A percentile compares a stretch with the other conserved stretches of the same genome.
Evolutionary conservation across 129 eudicot species (phyloP).

Genomic region (Artemisia tridentata): DNA sequence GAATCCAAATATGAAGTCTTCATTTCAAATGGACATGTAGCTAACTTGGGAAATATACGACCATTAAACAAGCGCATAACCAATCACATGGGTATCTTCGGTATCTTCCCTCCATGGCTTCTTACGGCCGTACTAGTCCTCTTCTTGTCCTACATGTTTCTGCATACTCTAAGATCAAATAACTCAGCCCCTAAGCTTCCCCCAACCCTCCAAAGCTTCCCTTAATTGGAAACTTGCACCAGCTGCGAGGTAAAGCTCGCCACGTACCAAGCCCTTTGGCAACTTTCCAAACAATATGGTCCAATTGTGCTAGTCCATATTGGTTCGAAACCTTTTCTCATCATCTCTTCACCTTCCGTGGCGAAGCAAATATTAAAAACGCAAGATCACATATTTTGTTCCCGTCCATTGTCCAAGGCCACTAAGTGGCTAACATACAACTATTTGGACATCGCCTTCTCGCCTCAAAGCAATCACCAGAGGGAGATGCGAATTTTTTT

Average conservation of each 20-base stretch:
- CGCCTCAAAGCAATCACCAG: conserved; percentile 19
- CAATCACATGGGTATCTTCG: not conserved
- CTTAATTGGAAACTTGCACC: conserved; percentile 29
- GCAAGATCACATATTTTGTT: conserved; percentile 28
- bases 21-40: too few relatives aligned
- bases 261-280: conserved; percentile 22
- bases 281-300: conserved; percentile 28
- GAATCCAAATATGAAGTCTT: too few relatives aligned
- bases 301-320: conserved; percentile 24
- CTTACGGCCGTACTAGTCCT: not conserved
- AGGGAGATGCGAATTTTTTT: conserved; percentile 28
- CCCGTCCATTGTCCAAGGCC: not conserved
- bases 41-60: too few relatives aligned
- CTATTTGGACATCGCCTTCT: conserved; percentile 25
- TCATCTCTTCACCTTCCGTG: conserved; percentile 23
- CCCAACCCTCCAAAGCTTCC: conserved; percentile 29
- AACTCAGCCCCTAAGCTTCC: conserved; percentile 6
- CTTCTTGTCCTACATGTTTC: not conserved
- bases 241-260: conserved; percentile 3
- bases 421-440: conserved; percentile 15
- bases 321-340: conserved; percentile 11
- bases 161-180: not conserved
- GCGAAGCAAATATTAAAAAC: conserved; percentile 25
- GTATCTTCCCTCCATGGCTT: conserved; percentile 18
- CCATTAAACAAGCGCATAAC: too few relatives aligned